Conservation (phyloP, 1,284 basidiomycete genomes). For the Laetiporus sulphureus region DNA sequence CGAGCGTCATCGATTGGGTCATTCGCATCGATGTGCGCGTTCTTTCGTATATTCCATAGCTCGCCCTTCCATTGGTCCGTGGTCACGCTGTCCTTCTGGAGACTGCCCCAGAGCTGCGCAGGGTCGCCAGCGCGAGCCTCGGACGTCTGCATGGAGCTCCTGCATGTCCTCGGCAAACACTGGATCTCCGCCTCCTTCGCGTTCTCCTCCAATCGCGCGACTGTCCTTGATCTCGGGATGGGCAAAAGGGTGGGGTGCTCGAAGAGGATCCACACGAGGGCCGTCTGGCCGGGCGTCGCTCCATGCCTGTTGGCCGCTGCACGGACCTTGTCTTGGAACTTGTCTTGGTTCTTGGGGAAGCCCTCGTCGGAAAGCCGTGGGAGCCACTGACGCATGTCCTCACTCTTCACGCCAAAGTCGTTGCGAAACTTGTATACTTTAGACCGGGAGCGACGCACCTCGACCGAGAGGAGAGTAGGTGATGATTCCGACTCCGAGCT, state of each 20-base stretch:
- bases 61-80: not conserved
- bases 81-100: not conserved
- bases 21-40: too few species aligned
- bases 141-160: not conserved
- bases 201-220: not conserved
- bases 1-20: too few species aligned
- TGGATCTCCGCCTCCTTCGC: conserved; percentile 1
- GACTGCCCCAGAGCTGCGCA: not conserved
- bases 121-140: not conserved
- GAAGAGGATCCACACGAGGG: conserved; percentile 35
- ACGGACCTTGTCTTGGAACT: too few species aligned
- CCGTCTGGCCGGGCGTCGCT: conserved; percentile 31
- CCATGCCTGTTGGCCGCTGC: conserved; percentile 14
- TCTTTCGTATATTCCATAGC: too few species aligned
- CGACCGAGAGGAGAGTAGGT: conserved; percentile 37
- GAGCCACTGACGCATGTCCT: conserved; percentile 1
- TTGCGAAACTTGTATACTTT: conserved; percentile 2
- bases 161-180: not conserved
- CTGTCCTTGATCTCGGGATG: conserved; percentile 25
- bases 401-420: conserved; percentile 1
- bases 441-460: conserved; percentile 17
- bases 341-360: conserved; percentile 3
- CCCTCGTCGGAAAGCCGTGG: conserved; percentile 2
- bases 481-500: conserved; percentile 28
- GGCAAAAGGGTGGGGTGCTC: conserved; percentile 29